Conservation (phyloP, 2,329 filamentous ascomycete genomes). For the Ampelomyces quisqualis region DNA sequence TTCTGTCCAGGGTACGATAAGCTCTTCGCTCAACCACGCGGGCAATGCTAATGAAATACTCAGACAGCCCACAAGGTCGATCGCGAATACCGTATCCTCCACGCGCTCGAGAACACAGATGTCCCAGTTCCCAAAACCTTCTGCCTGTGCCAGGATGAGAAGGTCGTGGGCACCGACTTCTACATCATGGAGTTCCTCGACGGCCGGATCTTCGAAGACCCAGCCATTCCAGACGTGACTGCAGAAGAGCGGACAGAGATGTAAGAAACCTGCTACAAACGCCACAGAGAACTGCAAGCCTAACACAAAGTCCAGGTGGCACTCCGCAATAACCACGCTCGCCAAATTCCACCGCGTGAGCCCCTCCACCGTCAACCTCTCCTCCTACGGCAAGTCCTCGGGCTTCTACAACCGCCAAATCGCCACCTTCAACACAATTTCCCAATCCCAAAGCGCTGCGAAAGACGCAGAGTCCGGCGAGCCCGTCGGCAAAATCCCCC, state of each 20-base stretch:
- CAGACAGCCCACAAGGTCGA: slow-evolving; percentile 93
- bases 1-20: slow-evolving; percentile 62
- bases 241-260: slow-evolving; percentile 70
- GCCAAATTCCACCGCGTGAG: slow-evolving; percentile 80
- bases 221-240: slow-evolving; percentile 71
- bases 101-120: slow-evolving; percentile 74
- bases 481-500: slow-evolving; percentile 77
- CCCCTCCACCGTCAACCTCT: slow-evolving; percentile 66
- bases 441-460: slow-evolving; percentile 71
- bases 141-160: slow-evolving; percentile 79
- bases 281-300: neutral
- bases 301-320: slow-evolving; percentile 62
- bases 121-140: slow-evolving; percentile 84
- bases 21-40: neutral
- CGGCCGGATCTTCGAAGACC: slow-evolving; percentile 90
- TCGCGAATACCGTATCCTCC: slow-evolving; percentile 88
- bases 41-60: neutral
- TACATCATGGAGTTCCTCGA: slow-evolving; percentile 97
- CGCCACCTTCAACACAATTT: slow-evolving; percentile 77
- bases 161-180: slow-evolving; percentile 83
- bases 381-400: slow-evolving; percentile 67
- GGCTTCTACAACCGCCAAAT: slow-evolving; percentile 89
- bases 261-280: slow-evolving; percentile 40
- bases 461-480: slow-evolving; percentile 74
- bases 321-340: slow-evolving; percentile 76